A percentile compares a stretch with the other conserved stretches of the same genome.
Evolutionary conservation across 129 eudicot species (phyloP).

Genomic region (Saposhnikovia divaricata): DNA sequence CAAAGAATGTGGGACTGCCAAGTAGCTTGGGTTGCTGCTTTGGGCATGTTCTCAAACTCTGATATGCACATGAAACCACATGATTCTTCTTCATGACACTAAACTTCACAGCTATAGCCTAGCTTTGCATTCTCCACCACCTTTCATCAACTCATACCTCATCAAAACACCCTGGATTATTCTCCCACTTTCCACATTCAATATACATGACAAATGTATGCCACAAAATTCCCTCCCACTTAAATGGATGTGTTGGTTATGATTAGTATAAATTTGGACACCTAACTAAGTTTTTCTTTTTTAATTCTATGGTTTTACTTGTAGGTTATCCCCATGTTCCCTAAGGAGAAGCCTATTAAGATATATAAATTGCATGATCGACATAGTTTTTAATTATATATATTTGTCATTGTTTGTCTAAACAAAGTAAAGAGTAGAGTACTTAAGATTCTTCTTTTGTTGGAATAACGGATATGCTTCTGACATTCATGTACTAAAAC

Average conservation of each 20-base stretch:
- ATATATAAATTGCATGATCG: not conserved
- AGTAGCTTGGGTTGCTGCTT: conserved; percentile 29
- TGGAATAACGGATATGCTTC: conserved; percentile 20
- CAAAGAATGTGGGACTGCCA: conserved; percentile 24
- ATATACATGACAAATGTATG: conserved; percentile 1
- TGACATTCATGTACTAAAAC: conserved; percentile 19
- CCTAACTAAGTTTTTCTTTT: not conserved
- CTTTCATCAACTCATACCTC: conserved; percentile 19
- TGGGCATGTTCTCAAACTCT: conserved; percentile 62
- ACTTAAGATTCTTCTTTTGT: conserved; percentile 15
- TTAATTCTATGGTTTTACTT: conserved; percentile 9
- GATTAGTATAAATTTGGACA: conserved; percentile 15
- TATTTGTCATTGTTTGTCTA: conserved; percentile 25
- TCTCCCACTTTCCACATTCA: conserved; percentile 44
- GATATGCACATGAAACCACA: conserved; percentile 72
- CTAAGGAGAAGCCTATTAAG: conserved; percentile 23
- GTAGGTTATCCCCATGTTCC: conserved; percentile 52
- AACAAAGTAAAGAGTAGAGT: conserved; percentile 11
- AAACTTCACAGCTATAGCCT: conserved; percentile 12
- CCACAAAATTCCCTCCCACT: conserved; percentile 1
- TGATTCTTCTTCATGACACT: conserved; percentile 43
- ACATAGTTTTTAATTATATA: too few relatives aligned
- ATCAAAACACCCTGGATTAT: conserved; percentile 80
- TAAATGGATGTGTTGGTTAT: conserved; percentile 29
- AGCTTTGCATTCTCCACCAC: conserved; percentile 15